A percentile compares a stretch with the other conserved stretches of the same genome.
phyloP scores from a whole-genome alignment of 805 yeast genomes.

The Starmerella sirachaensis region DNA sequence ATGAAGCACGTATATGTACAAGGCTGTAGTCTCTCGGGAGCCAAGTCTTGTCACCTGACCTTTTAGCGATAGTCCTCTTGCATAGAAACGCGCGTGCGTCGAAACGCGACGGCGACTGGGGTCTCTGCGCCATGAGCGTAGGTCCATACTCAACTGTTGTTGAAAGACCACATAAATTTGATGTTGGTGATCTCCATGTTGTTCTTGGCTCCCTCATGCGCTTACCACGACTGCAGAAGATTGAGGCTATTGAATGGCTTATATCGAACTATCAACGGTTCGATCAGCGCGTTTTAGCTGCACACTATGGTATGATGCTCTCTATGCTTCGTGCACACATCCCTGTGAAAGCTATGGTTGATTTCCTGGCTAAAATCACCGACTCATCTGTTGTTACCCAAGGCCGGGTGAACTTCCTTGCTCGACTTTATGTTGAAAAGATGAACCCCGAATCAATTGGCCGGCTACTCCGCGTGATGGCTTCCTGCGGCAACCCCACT shows the following conservation, averaged over 20 bases:
- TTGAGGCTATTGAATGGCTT: slow-evolving; percentile 14
- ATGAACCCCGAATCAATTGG: slow-evolving; percentile 15
- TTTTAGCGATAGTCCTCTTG: too few species aligned
- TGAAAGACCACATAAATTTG: not conserved
- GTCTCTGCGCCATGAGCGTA: too few species aligned
- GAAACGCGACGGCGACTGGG: too few species aligned
- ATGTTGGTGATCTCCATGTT: slow-evolving; percentile 4
- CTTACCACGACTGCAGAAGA: slow-evolving; percentile 11
- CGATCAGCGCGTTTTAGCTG: slow-evolving; percentile 2
- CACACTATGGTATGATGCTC: slow-evolving; percentile 14
- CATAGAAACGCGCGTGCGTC: too few species aligned
- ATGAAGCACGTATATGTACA: too few species aligned
- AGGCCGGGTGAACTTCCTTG: slow-evolving; percentile 12
- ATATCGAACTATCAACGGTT: slow-evolving; percentile 4
- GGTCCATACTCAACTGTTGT: too few species aligned
- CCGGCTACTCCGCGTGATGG: slow-evolving; percentile 12
- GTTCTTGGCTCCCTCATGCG: slow-evolving; percentile 7
- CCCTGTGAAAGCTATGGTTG: slow-evolving; percentile 13
- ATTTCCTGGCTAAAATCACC: slow-evolving; percentile 9
- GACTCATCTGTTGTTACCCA: slow-evolving; percentile 11
- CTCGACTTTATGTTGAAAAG: slow-evolving; percentile 2
- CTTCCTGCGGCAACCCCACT: not conserved
- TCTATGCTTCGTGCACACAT: slow-evolving; percentile 7
- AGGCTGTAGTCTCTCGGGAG: too few species aligned
- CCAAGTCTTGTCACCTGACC: too few species aligned